Evolutionary conservation across 2,329 filamentous ascomycete genomes (phyloP), one percentile per base, ranked within the genome.

Genomic region (Phaeophleospora eucalypticola): DNA sequence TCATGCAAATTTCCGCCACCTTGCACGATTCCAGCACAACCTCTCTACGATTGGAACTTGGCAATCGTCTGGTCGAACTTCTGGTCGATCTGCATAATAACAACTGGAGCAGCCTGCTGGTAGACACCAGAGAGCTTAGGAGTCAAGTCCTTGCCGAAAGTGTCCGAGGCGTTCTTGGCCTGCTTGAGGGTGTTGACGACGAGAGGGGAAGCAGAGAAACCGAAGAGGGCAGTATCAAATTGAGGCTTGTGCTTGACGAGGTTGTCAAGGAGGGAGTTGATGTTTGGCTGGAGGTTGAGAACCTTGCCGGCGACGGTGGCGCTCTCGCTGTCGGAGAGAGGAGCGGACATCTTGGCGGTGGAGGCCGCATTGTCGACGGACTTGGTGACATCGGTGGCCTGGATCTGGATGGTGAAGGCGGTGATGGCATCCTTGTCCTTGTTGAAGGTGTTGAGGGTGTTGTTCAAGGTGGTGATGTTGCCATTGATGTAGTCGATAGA

Each of bases 361-460:
- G 17, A 35, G 15, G 43, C 43, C 16, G 48, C 52, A 4, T 40
- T 33, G 20, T 36, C 29, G 45, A 54, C 43, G 10, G 48, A 36
- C 15, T 51, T 33, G 32, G 44, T 35, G 14, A 54, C 39, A 6
- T 42, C 41, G 24, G 34, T 17, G 46, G 41, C 32, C n/a, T 48
- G 21, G 15, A 24, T 8, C 24, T 41, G 49, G 32, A 54, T 54
- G n/a, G 48, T 52, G 15, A 54, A 39, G 19, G 51, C 52, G 20
- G 45, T 49, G 41, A 52, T 16, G 17, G 45, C 17, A 35, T 49
- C 46, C n/a, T n/a, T n/a, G 17, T 46, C 52, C 21, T 51, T 32
- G 40, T 49, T 43, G 52, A 54, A 50, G 3, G 27, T 34, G 17
- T 21, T 43, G 8, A 43, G 16, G 20, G 39, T 47, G 36, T 29